phyloP scores from a whole-genome alignment of 768 basidiomycete species.

The Suillus brevipes region DNA sequence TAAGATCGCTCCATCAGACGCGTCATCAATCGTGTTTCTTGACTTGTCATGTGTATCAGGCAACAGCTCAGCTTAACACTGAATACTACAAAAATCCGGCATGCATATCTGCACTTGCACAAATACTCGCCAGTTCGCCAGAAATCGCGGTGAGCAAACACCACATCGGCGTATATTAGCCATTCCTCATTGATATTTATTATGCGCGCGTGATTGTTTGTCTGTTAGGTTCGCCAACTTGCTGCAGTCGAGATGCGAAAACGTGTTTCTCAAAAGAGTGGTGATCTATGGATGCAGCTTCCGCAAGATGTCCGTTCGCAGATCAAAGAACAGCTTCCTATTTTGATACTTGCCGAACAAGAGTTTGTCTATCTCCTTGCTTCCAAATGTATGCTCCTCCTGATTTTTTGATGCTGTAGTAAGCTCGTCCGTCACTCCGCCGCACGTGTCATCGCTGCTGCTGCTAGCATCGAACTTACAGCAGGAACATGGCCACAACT shows the following conservation, averaged over 20 bases:
- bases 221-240: constrained; percentile 84
- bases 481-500: constrained; percentile 81
- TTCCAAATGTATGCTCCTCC: neutral
- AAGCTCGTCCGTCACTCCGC: constrained; percentile 90
- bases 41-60: constrained; percentile 46
- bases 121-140: constrained; percentile 83
- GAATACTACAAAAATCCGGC: constrained; percentile 89
- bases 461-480: constrained; percentile 86
- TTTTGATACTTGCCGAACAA: constrained; percentile 73
- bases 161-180: constrained; percentile 11
- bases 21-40: constrained; percentile 18
- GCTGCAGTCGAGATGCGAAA: constrained; percentile 97
- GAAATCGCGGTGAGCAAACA: constrained; percentile 68
- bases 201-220: neutral
- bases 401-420: constrained; percentile 40
- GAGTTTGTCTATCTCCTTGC: constrained; percentile 50
- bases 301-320: constrained; percentile 67
- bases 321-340: constrained; percentile 83
- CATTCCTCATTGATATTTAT: constrained; percentile 9
- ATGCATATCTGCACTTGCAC: constrained; percentile 90
- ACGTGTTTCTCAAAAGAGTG: constrained; percentile 78
- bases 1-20: constrained; percentile 45
- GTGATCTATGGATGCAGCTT: constrained; percentile 78
- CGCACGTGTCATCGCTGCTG: constrained; percentile 89
- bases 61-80: constrained; percentile 87